Conservation (phyloP, 2,329 filamentous ascomycete species). For the Dichotomopilus funicola region DNA sequence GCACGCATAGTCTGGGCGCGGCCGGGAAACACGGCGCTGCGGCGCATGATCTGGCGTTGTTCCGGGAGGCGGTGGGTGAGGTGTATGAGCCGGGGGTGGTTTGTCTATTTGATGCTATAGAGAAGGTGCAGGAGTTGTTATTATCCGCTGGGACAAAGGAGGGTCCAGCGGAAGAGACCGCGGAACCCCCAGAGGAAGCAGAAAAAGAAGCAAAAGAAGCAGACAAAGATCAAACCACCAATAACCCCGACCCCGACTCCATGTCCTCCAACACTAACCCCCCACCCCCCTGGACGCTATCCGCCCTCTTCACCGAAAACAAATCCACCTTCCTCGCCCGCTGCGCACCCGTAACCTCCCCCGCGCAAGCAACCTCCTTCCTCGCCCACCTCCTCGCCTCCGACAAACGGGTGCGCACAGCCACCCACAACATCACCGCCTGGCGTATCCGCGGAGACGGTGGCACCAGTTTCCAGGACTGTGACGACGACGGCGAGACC, state of each 20-base stretch:
- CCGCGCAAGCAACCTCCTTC: conserved; percentile 63
- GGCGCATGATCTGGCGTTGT: conserved; percentile 60
- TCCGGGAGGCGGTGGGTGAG: conserved; percentile 59
- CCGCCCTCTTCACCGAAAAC: conserved; percentile 67
- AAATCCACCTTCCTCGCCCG: conserved; percentile 86
- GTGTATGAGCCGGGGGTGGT: conserved; percentile 69
- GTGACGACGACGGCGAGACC: conserved; percentile 91
- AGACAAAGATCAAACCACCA: neutral
- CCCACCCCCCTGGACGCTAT: conserved; percentile 62
- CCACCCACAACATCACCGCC: conserved; percentile 92
- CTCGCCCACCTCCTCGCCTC: conserved; percentile 70
- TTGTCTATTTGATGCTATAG: conserved; percentile 87
- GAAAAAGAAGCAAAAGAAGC: neutral
- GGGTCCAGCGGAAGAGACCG: neutral
- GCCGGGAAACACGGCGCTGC: conserved; percentile 65
- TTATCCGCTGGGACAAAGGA: conserved; percentile 16
- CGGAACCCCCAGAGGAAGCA: neutral
- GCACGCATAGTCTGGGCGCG: conserved; percentile 70
- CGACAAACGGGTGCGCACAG: conserved; percentile 77
- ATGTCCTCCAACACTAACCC: neutral
- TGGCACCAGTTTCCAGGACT: conserved; percentile 69
- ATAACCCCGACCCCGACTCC: neutral
- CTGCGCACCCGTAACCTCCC: conserved; percentile 61
- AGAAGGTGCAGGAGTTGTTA: conserved; percentile 53
- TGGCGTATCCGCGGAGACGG: conserved; percentile 70